Evolutionary conservation across 768 basidiomycete genomes (phyloP).

Genomic region (Boletus sensibilis): DNA sequence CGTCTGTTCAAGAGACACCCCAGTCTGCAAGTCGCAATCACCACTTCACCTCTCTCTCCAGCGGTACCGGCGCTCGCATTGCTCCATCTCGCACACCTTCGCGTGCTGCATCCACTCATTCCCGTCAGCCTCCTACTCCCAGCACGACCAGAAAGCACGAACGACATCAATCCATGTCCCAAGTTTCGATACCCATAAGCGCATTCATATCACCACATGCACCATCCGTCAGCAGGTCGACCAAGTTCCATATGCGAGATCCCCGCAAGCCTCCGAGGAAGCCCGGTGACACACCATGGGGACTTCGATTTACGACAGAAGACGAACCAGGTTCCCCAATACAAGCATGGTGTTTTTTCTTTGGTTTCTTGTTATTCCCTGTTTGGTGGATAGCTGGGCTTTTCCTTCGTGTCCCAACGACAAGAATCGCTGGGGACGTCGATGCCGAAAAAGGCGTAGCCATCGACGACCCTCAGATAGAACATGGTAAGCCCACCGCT

Average conservation of each 20-base stretch:
- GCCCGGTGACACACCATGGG: conserved; percentile 60
- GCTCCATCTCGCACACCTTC: conserved; percentile 35
- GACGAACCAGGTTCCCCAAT: conserved; percentile 51
- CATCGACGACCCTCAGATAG: conserved; percentile 77
- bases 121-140: conserved; percentile 28
- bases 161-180: conserved; percentile 57
- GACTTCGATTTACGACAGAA: conserved; percentile 52
- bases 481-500: conserved; percentile 53
- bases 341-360: conserved; percentile 77
- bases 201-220: conserved; percentile 78
- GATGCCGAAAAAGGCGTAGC: conserved; percentile 66
- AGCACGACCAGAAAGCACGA: conserved; percentile 30
- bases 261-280: conserved; percentile 61
- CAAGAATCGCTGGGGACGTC: conserved; percentile 57
- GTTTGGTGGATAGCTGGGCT: conserved; percentile 65
- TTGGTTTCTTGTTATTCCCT: conserved; percentile 62
- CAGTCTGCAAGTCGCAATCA: conserved; percentile 14
- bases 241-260: conserved; percentile 78
- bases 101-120: conserved; percentile 37
- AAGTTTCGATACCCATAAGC: conserved; percentile 75
- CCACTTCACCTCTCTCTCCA: conserved; percentile 35
- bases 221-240: conserved; percentile 60
- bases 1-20: conserved; percentile 30
- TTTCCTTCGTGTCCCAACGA: conserved; percentile 54
- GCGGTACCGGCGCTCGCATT: conserved; percentile 31